These are phyloP conservation scores for Breynia disticha DNA, from an alignment of 441 rosid species.

Conservation along the genomic window DNA sequence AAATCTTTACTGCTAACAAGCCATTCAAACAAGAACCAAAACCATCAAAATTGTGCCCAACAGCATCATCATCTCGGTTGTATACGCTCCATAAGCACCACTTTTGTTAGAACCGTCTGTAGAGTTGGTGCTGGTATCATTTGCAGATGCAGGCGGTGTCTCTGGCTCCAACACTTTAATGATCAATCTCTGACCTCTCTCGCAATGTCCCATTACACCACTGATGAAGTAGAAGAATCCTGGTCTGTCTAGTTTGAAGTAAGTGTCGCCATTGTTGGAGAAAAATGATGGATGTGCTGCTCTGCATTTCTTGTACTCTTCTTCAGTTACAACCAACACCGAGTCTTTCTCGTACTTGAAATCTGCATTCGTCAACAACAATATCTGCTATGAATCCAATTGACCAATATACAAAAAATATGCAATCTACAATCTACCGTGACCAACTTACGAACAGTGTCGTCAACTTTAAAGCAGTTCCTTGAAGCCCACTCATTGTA, in stretches of 20 bases:
- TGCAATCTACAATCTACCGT: too few species aligned
- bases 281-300: constrained; percentile 36
- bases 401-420: neutral
- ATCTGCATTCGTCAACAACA: constrained; percentile 14
- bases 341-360: constrained; percentile 51
- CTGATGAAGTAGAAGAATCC: constrained; percentile 56
- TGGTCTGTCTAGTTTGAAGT: constrained; percentile 28
- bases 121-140: constrained; percentile 7
- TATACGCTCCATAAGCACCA: neutral
- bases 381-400: neutral
- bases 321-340: constrained; percentile 39
- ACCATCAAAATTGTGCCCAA: neutral
- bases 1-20: too few species aligned
- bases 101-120: neutral
- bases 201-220: constrained; percentile 47
- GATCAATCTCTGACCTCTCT: constrained; percentile 52
- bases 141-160: constrained; percentile 10
- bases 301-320: constrained; percentile 39
- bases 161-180: constrained; percentile 30
- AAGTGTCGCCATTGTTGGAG: constrained; percentile 52
- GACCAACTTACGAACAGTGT: constrained; percentile 33
- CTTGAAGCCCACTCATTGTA: constrained; percentile 53
- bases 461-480: constrained; percentile 43
- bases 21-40: neutral
- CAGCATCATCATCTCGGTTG: neutral